These are phyloP conservation scores for Helminthosporium solani DNA, from an alignment of 2,329 filamentous ascomycete species.

Conservation along the genomic window DNA sequence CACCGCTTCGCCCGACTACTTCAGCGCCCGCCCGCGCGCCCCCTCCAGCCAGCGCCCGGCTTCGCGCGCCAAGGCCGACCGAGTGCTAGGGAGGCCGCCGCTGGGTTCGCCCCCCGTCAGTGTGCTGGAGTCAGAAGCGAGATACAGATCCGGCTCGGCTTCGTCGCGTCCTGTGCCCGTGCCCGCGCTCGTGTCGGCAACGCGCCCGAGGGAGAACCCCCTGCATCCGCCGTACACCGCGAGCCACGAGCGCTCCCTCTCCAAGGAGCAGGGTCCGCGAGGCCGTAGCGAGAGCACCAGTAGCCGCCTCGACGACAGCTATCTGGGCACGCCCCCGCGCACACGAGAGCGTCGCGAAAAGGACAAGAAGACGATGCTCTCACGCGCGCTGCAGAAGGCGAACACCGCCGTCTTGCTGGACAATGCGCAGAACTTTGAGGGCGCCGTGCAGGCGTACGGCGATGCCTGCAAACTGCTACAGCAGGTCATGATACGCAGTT, in stretches of 20 bases:
- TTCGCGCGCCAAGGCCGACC: slow-evolving; percentile 33
- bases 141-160: slow-evolving; percentile 23
- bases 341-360: slow-evolving; percentile 48
- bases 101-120: slow-evolving; percentile 38
- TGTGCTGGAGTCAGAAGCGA: slow-evolving; percentile 33
- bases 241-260: slow-evolving; percentile 20
- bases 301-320: slow-evolving; percentile 34
- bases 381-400: slow-evolving; percentile 90
- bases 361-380: slow-evolving; percentile 88
- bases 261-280: slow-evolving; percentile 23
- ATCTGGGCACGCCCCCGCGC: slow-evolving; percentile 38
- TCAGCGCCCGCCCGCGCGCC: slow-evolving; percentile 28
- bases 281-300: slow-evolving; percentile 34
- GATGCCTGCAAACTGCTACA: slow-evolving; percentile 88
- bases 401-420: slow-evolving; percentile 94
- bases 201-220: slow-evolving; percentile 26
- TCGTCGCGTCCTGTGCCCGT: slow-evolving; percentile 13
- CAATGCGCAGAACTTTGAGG: slow-evolving; percentile 92
- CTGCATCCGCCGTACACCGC: slow-evolving; percentile 26
- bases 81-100: slow-evolving; percentile 33
- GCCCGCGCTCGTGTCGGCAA: slow-evolving; percentile 11
- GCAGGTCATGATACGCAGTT: slow-evolving; percentile 82
- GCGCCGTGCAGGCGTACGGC: slow-evolving; percentile 83
- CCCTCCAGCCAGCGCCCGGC: slow-evolving; percentile 24
- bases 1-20: slow-evolving; percentile 40